Conservation (phyloP, 2,329 filamentous ascomycete species). For the Aspergillus sp. region DNA sequence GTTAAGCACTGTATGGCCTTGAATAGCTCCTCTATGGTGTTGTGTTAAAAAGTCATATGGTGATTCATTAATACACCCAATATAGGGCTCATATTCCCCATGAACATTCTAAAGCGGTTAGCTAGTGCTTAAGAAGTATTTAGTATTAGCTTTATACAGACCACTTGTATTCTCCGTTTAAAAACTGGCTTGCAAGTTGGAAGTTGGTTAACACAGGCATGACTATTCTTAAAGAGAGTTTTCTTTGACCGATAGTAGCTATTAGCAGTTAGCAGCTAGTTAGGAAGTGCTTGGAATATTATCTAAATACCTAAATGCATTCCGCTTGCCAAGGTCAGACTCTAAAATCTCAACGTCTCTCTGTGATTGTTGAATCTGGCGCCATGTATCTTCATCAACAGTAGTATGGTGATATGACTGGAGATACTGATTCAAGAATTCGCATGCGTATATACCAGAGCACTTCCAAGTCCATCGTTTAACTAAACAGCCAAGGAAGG, state of each 20-base stretch:
- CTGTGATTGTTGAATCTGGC: not conserved
- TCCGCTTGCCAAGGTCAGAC: not conserved
- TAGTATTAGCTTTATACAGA: slow-evolving; percentile 7
- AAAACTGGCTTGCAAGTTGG: slow-evolving; percentile 18
- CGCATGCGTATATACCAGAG: slow-evolving; percentile 7
- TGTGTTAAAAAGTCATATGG: not conserved
- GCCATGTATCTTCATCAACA: slow-evolving; percentile 10
- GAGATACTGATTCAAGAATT: slow-evolving; percentile 2
- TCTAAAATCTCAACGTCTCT: not conserved
- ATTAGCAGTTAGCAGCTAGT: slow-evolving; percentile 9
- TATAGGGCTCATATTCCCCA: slow-evolving; percentile 8
- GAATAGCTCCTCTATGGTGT: slow-evolving; percentile 8
- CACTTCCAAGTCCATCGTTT: slow-evolving; percentile 11
- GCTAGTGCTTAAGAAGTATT: not conserved
- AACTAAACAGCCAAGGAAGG: not conserved
- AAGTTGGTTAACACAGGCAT: slow-evolving; percentile 13
- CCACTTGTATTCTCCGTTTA: slow-evolving; percentile 3
- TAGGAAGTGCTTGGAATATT: not conserved
- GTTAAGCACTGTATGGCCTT: slow-evolving; percentile 6
- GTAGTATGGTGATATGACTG: slow-evolving; percentile 6
- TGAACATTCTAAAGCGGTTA: slow-evolving; percentile 8
- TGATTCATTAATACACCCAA: slow-evolving; percentile 12
- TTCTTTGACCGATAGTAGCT: slow-evolving; percentile 16
- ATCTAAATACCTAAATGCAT: not conserved
- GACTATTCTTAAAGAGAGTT: not conserved